phyloP scores from a whole-genome alignment of 2,329 filamentous ascomycete species.

The Pseudonectria buxi region DNA sequence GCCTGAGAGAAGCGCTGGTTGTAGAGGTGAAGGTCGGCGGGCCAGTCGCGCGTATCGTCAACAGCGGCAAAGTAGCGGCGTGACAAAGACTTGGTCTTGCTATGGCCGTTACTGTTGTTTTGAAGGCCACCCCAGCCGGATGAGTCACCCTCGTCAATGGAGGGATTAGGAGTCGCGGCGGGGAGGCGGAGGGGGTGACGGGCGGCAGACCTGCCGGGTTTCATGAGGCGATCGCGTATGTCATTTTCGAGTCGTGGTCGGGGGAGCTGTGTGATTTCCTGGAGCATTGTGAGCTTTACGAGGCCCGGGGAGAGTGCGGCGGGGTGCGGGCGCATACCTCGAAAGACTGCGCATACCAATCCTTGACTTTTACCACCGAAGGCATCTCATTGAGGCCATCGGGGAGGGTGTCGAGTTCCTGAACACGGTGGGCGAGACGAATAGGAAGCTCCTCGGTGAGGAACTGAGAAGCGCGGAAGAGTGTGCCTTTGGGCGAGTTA shows the following conservation, averaged over 20 bases:
- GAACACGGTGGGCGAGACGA: slow-evolving; percentile 88
- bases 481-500: slow-evolving; percentile 56
- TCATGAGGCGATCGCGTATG: slow-evolving; percentile 71
- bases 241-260: slow-evolving; percentile 70
- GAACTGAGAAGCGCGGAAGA: slow-evolving; percentile 97
- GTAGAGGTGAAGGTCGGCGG: slow-evolving; percentile 87
- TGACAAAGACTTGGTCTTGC: slow-evolving; percentile 42
- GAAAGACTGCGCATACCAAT: slow-evolving; percentile 99
- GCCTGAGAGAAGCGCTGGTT: slow-evolving; percentile 86
- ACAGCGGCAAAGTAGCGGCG: slow-evolving; percentile 80
- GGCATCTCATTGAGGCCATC: slow-evolving; percentile 98
- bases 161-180: slow-evolving; percentile 84
- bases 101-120: slow-evolving; percentile 38
- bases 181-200: slow-evolving; percentile 63
- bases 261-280: slow-evolving; percentile 88
- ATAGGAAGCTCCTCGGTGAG: slow-evolving; percentile 97
- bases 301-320: not conserved
- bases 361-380: slow-evolving; percentile 87
- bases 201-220: slow-evolving; percentile 49
- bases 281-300: not conserved
- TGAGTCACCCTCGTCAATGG: slow-evolving; percentile 78
- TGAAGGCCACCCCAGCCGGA: slow-evolving; percentile 47
- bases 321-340: slow-evolving; percentile 57
- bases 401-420: slow-evolving; percentile 84
- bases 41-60: slow-evolving; percentile 85